Evolutionary conservation across 73 alveolate genomes (phyloP).

Genomic region (Paramecium sonneborni): DNA sequence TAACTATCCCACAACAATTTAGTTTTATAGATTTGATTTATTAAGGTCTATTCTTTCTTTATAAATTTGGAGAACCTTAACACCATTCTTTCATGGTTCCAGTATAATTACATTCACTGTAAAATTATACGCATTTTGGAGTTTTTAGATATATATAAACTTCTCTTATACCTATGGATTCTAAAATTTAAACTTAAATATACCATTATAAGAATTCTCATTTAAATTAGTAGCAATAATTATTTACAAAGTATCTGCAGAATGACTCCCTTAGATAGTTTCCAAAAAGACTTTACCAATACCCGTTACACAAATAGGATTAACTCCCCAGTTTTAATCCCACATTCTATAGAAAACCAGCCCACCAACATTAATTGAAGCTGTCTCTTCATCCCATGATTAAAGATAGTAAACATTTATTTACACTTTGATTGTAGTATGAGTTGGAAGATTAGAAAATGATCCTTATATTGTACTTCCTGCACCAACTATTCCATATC

Average conservation of each 20-base stretch:
- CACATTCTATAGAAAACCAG: not conserved
- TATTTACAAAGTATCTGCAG: not conserved
- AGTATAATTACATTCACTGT: not conserved
- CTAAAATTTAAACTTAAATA: not conserved
- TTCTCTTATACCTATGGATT: not conserved
- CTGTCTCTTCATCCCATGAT: not conserved
- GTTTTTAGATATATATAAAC: not conserved
- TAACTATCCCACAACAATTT: not conserved
- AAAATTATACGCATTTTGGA: not conserved
- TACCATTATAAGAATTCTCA: not conserved
- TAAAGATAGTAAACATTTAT: not conserved
- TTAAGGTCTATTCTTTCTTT: not conserved
- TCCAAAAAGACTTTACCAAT: not conserved
- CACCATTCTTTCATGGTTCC: not conserved
- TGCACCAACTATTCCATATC: not conserved
- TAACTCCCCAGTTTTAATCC: not conserved
- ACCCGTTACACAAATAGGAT: not conserved
- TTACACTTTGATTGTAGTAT: not conserved
- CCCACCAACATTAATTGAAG: not conserved
- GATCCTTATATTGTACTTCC: not conserved
- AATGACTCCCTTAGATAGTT: not conserved
- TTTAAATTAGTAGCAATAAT: not conserved
- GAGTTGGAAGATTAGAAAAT: not conserved
- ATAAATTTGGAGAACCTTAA: not conserved
- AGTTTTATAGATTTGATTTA: not conserved